These are phyloP conservation scores for Diospyros lotus DNA, from an alignment of 148 eudicot genomes.

Conservation along the genomic window DNA sequence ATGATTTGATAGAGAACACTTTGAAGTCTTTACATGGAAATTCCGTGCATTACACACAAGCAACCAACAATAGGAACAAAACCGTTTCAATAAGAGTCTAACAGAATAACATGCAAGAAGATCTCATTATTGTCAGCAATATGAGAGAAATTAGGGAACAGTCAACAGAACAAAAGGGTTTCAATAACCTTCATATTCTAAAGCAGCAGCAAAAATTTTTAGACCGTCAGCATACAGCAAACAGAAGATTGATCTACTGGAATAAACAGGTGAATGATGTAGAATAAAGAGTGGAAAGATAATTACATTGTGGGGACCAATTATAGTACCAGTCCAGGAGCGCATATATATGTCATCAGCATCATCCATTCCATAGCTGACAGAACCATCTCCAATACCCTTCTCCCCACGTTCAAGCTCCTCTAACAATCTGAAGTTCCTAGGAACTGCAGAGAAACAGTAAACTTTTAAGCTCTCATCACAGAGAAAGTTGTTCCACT, in stretches of 20 bases:
- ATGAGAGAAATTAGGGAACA: background rate
- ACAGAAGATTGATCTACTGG: background rate
- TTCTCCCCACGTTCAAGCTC: slow-evolving; percentile 63
- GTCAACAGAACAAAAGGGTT: background rate
- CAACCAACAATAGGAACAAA: background rate
- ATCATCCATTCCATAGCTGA: slow-evolving; percentile 66
- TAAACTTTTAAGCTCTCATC: background rate
- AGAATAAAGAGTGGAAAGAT: background rate
- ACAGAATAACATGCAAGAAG: background rate
- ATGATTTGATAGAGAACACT: background rate
- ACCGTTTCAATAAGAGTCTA: background rate
- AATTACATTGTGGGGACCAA: slow-evolving; percentile 56
- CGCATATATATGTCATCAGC: slow-evolving; percentile 65
- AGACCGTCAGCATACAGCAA: background rate
- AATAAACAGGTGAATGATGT: too few relatives aligned
- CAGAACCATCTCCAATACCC: slow-evolving; percentile 65
- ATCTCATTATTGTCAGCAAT: background rate
- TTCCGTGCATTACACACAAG: background rate
- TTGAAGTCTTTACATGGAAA: background rate
- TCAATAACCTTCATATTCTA: background rate
- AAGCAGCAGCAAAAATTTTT: background rate
- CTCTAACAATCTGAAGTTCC: slow-evolving; percentile 53
- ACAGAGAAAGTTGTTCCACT: background rate
- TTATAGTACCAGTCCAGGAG: slow-evolving; percentile 60
- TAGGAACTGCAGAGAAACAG: slow-evolving; percentile 29